Evolutionary conservation across 208 protist genomes (phyloP), one percentile per base, ranked within the genome.

Genomic region (Blastocrithidia nonstop): DNA sequence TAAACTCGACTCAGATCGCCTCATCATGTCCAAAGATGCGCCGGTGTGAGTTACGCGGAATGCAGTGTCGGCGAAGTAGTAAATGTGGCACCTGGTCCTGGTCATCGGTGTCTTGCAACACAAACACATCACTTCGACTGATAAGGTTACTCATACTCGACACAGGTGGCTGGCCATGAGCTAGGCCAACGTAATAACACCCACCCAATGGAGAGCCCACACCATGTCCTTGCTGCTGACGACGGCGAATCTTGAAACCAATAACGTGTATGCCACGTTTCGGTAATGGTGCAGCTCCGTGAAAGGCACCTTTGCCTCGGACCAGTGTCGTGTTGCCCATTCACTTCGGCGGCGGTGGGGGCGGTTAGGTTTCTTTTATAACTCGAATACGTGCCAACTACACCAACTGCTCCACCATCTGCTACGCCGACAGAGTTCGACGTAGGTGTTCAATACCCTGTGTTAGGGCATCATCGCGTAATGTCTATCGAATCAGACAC

Each of bases 51-150:
- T 83, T 87, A 15, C 64, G 69, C 13, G 77, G 77, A 45, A 88
- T 88, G 54, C 60, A 65, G 38, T 85, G 63, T 13, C 67, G 63
- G 11, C 64, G 62, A 24, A 88, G 58, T 1, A 87, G 57, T 19
- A 88, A 64, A 36, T 88, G 77, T 19, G 54, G 43, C 13, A 89
- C 85, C 57, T 89, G 85, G 57, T 89, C 80, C 20, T 82, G 44
- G 59, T 90, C 79, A 50, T 93, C 80, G 17, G 71, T 81, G 56
- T 93, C 80, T 41, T 93, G 85, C 26, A 93, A 54, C 4, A 90
- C 72, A 36, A 73, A 93, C 6, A 88, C 68, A 57, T 93, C 85
- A 33, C 32, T 66, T 15, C 77, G 64, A 15, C 50, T 66, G 50
- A 86, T 76, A 11, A 93, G 66, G 36, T 54, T 78, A 36, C 54